phyloP scores from a whole-genome alignment of 2,329 filamentous ascomycete genomes.

The Colletotrichum falcatum region DNA sequence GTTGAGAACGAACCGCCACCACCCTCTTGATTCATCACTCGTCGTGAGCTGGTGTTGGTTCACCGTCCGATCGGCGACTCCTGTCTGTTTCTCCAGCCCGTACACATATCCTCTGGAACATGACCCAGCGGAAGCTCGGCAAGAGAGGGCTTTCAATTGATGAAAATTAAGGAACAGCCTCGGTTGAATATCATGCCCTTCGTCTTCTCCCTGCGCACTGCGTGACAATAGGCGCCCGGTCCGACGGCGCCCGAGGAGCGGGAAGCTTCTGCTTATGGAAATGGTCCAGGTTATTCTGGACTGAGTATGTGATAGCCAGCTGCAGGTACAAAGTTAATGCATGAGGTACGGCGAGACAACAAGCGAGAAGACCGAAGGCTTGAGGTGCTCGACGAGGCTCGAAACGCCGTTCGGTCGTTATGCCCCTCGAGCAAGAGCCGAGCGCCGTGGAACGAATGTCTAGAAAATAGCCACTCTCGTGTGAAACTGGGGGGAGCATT shows the following conservation, averaged over 20 bases:
- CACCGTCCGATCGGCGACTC: background rate
- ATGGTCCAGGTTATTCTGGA: background rate
- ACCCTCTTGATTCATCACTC: conserved; percentile 8
- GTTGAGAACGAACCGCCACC: conserved; percentile 35
- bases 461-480: conserved; percentile 4
- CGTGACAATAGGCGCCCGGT: background rate
- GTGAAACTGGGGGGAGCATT: conserved; percentile 1
- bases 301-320: background rate
- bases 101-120: conserved; percentile 9
- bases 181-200: background rate
- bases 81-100: background rate
- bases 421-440: conserved; percentile 8
- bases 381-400: conserved; percentile 16
- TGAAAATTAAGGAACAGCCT: conserved; percentile 1
- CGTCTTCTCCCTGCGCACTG: conserved; percentile 14
- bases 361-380: background rate
- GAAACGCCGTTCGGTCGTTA: conserved; percentile 19
- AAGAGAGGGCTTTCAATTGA: conserved; percentile 8
- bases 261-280: conserved; percentile 25
- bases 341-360: conserved; percentile 13
- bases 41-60: background rate
- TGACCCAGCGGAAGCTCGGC: conserved; percentile 2
- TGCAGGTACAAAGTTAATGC: conserved; percentile 37
- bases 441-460: background rate
- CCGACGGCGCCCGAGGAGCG: conserved; percentile 22